Evolutionary conservation across 176 grass and related monocot species (phyloP).

Genomic region (Pontederia crassipes): DNA sequence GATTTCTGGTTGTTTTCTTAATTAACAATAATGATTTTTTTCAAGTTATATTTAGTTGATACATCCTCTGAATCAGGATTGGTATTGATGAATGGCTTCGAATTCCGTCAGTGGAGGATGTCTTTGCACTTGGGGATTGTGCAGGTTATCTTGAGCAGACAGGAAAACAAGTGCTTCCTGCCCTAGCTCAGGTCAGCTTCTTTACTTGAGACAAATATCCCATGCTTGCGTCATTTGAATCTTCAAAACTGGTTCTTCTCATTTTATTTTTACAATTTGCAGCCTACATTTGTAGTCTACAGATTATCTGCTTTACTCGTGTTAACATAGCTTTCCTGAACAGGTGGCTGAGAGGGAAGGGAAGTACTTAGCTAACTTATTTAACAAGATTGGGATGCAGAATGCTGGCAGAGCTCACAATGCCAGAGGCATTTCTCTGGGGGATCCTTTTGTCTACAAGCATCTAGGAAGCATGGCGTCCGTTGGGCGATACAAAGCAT

Average conservation of each 20-base stretch:
- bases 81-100: conserved; percentile 77
- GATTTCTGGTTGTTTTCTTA: background rate
- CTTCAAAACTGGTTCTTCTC: background rate
- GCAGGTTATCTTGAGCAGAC: conserved; percentile 75
- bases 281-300: too few relatives aligned
- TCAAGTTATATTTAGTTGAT: too few relatives aligned
- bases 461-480: conserved; percentile 95
- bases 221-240: background rate
- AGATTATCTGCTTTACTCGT: background rate
- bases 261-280: too few relatives aligned
- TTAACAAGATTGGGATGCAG: conserved; percentile 40
- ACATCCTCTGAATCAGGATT: conserved; percentile 31
- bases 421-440: conserved; percentile 31
- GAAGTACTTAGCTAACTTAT: conserved; percentile 43
- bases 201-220: background rate
- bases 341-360: conserved; percentile 82
- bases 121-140: conserved; percentile 91
- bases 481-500: conserved; percentile 80
- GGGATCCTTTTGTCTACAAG: conserved; percentile 86
- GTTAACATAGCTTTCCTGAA: background rate
- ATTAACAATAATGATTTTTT: background rate
- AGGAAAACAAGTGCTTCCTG: conserved; percentile 65
- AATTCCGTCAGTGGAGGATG: conserved; percentile 54
- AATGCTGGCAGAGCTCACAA: conserved; percentile 55
- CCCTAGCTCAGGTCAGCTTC: conserved; percentile 65